These are phyloP conservation scores for Oehlia diaphana DNA, from an alignment of 192 early-diverging fungal genomes.

Conservation along the genomic window DNA sequence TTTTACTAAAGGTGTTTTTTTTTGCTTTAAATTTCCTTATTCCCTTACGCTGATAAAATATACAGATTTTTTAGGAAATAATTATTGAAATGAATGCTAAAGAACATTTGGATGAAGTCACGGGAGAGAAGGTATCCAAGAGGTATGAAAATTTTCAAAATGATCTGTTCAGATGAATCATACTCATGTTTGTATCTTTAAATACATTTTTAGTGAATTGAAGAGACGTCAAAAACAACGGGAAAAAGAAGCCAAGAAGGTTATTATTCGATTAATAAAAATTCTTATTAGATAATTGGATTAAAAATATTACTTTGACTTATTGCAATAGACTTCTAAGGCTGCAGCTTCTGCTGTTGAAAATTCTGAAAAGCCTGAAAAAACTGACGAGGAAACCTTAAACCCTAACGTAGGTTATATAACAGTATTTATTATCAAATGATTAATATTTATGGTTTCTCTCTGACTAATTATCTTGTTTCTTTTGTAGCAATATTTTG, in stretches of 20 bases:
- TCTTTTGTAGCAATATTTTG: slow-evolving; percentile 84
- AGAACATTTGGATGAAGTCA: slow-evolving; percentile 72
- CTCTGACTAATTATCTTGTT: not conserved
- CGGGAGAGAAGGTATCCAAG: slow-evolving; percentile 95
- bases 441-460: not conserved
- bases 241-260: slow-evolving; percentile 86
- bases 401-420: slow-evolving; percentile 73
- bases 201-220: slow-evolving; percentile 66
- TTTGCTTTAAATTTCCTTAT: too few relatives aligned
- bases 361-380: slow-evolving; percentile 43
- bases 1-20: too few relatives aligned
- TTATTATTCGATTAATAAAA: not conserved
- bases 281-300: not conserved
- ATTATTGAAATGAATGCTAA: slow-evolving; percentile 17
- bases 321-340: slow-evolving; percentile 50
- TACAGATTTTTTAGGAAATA: not conserved
- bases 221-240: slow-evolving; percentile 90
- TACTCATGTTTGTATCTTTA: not conserved
- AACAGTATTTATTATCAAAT: not conserved
- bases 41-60: not conserved
- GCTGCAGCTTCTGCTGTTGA: slow-evolving; percentile 52
- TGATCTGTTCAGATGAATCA: slow-evolving; percentile 1
- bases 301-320: not conserved
- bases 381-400: slow-evolving; percentile 76
- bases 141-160: slow-evolving; percentile 46